Percentiles rank a stretch among this genome's conserved stretches.
Conservation (phyloP, 441 rosid genomes). For the Flueggea neowawraea region DNA sequence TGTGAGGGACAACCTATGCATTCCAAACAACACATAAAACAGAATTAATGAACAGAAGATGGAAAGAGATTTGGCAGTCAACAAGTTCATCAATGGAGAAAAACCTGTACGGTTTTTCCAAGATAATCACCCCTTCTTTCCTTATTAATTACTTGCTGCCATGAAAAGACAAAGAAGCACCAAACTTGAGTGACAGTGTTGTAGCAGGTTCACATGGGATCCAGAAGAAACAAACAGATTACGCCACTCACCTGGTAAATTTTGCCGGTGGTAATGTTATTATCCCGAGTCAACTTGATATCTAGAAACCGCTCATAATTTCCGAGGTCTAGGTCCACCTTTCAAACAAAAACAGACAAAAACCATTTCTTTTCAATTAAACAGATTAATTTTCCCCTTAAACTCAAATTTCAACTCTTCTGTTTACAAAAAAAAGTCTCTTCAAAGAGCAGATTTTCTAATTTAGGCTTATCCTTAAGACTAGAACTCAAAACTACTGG, state of each 20-base stretch:
- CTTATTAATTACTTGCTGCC: conserved; percentile 71
- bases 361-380: not conserved
- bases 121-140: conserved; percentile 92
- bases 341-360: conserved; percentile 13
- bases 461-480: no score
- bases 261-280: conserved; percentile 93
- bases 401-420: not conserved
- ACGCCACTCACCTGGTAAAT: conserved; percentile 64
- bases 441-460: no score
- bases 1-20: no score
- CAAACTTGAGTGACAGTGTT: no score
- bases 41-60: not conserved
- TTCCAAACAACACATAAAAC: no score
- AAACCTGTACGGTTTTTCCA: conserved; percentile 27
- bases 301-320: conserved; percentile 93
- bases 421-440: not conserved
- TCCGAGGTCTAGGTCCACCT: conserved; percentile 99
- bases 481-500: no score
- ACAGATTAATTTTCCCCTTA: not conserved
- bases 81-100: not conserved
- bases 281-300: conserved; percentile 75
- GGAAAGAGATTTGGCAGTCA: not conserved
- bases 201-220: no score
- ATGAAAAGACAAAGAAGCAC: not conserved
- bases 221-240: not conserved